Base-by-base conservation (phyloP, 768 basidiomycete species). In the Naganishia vishniacii region DNA sequence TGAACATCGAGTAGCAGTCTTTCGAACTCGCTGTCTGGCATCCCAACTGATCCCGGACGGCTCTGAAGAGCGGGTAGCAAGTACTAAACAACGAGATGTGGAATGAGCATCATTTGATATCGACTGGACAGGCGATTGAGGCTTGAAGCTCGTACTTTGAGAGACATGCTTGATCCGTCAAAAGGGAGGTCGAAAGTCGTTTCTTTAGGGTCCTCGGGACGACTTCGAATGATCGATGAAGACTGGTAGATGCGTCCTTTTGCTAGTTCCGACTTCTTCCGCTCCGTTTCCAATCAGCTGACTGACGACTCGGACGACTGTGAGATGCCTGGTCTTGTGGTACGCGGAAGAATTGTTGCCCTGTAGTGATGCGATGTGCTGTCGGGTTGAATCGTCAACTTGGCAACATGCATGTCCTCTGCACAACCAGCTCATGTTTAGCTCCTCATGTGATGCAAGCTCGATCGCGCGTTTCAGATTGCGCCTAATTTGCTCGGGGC, bases 61-160 rank as follows among this genome's bases (percentile, higher is more conserved):
- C 85, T 84, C 44, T 89, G 87, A 74, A 95, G 83, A 59, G 88
- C 89, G 80, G 87, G 84, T 49, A 94, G 83, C 76, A 95, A 87
- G 80, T 94, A 91, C 92, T 94, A 61, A 53, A 29, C 46, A 47
- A 65, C 18, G 42, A 20, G 42, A 44, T 26, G 64, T 67, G 71
- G 71, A 73, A 71, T 71, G 71, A n/a, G n/a, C n/a, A n/a, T n/a
- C n/a, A 67, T 70, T 15, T 23, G 48, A 49, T 15, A 15, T 49
- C 13, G 26, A n/a, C 9, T 8, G 7, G 8, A n/a, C 26, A 32
- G 15, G 48, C 15, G 48, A 37, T 26, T 4, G 25, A 49, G 23
- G 48, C n/a, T n/a, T n/a, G n/a, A n/a, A 51, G 42, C 20, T 26
- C 62, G 31, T 53, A 63, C 62, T 42, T 63, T 63, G 1, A 63